Conservation (phyloP, 257 asterid species). For the Vinca minor region DNA sequence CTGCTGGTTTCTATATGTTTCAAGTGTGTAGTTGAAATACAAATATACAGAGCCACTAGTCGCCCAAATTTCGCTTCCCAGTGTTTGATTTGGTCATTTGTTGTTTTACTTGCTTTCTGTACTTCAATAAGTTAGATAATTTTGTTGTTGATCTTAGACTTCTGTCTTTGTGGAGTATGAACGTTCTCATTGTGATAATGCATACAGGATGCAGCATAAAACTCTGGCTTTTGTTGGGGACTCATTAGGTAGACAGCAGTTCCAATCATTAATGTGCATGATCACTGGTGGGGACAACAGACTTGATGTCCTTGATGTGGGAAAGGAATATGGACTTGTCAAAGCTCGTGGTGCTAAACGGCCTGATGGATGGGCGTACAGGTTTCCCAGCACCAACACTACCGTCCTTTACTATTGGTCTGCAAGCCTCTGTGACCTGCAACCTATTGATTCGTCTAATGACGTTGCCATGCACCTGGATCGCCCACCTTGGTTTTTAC, state of each 20-base stretch:
- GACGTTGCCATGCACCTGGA: conserved; percentile 87
- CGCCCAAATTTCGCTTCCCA: not conserved
- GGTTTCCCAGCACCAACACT: conserved; percentile 66
- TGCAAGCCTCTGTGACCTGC: conserved; percentile 74
- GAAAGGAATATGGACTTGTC: conserved; percentile 68
- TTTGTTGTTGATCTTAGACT: not conserved
- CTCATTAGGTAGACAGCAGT: conserved; percentile 91
- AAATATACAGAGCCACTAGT: not conserved
- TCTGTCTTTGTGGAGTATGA: not conserved
- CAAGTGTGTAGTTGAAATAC: not conserved
- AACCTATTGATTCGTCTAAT: conserved; percentile 44
- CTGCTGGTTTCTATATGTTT: not conserved
- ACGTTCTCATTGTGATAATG: conserved; percentile 13
- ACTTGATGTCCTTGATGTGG: conserved; percentile 67
- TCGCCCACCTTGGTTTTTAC: conserved; percentile 71
- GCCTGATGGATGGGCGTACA: conserved; percentile 96
- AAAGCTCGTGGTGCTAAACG: conserved; percentile 74
- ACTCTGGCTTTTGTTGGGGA: conserved; percentile 88
- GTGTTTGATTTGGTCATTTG: not conserved
- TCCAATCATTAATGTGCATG: conserved; percentile 97
- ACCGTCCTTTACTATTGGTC: conserved; percentile 94
- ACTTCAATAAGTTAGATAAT: not conserved
- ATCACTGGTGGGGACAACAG: conserved; percentile 70
- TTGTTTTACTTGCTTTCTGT: not conserved
- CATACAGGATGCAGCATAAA: conserved; percentile 70